Base-by-base conservation (phyloP, 2,329 filamentous ascomycete species). In the Pseudopithomyces maydicus region DNA sequence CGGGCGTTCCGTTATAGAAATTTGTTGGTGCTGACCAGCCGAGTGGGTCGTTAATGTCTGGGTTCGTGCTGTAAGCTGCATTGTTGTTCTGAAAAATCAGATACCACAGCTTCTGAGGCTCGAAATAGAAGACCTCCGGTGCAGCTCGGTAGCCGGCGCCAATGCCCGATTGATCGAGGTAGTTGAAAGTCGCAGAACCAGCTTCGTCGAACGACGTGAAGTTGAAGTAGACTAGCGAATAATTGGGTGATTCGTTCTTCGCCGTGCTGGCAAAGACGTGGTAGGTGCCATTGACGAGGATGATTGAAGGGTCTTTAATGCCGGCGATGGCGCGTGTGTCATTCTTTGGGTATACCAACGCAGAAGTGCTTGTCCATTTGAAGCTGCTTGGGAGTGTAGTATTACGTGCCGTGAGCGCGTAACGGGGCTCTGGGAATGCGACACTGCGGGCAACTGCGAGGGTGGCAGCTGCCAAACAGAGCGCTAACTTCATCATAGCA, bases 81-180 rank as follows among this genome's bases (percentile, higher is more conserved):
- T 79, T 79, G 56, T 68, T 74, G 61, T 79, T 76, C 58, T 79
- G 76, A 62, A 70, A 79, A 57, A 80, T 63, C 15, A 79, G 71
- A 54, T 79, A 79, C 77, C 76, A 79, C 8, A 77, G 67, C 29
- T 74, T 73, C 26, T 80, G 77, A 0, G 77, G 76, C 17, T 61
- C 73, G 26, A 79, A 78, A 65, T 73, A 79, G 64, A 79, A 79
- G 29, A 79, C 72, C 52, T 79, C 52, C 1, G 77, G 77, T 3
- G 77, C 77, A 12, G 77, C 77, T 7, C 75, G 72, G 61, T 78
- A 79, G 3, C 76, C 77, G 0, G 68, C 62, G 7, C 76, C 76
- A n/a, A 79, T 72, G 12, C 64, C 56, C 1, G 71, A 63, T 52
- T 76, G 68, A 42, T 78, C 76, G 11, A 79, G 72, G 59, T 79